Conservation (phyloP, 768 basidiomycete genomes). For the Trametes gibbosa region DNA sequence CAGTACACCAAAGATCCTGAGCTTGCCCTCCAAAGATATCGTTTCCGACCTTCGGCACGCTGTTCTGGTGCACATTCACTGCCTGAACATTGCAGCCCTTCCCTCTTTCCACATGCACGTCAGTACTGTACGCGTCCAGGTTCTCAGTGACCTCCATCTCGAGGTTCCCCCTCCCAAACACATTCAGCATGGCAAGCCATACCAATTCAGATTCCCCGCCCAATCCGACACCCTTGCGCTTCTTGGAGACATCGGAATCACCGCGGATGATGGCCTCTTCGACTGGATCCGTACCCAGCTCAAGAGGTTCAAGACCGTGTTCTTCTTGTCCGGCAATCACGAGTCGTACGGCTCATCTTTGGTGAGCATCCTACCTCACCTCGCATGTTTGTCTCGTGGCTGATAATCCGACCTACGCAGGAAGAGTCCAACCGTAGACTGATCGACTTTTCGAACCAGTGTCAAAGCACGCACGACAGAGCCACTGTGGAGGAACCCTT, state of each 20-base stretch:
- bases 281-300: slow-evolving; percentile 34
- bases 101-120: background rate
- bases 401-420: background rate
- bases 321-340: slow-evolving; percentile 39
- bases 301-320: slow-evolving; percentile 29
- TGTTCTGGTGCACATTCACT: background rate
- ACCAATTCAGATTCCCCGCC: slow-evolving; percentile 29
- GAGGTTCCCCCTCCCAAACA: slow-evolving; percentile 22
- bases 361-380: background rate
- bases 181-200: background rate
- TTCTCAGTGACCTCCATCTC: slow-evolving; percentile 34
- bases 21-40: too few species aligned
- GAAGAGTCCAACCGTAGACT: background rate
- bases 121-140: slow-evolving; percentile 19
- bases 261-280: slow-evolving; percentile 31
- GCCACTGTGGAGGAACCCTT: background rate
- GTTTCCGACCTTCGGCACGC: too few species aligned
- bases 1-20: too few species aligned
- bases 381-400: background rate
- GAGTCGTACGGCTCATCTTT: slow-evolving; percentile 20
- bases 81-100: background rate
- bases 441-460: background rate
- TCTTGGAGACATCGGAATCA: slow-evolving; percentile 39
- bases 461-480: background rate
- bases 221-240: slow-evolving; percentile 31